phyloP scores from a whole-genome alignment of 257 asterid genomes.

The Jacaranda copaia region DNA sequence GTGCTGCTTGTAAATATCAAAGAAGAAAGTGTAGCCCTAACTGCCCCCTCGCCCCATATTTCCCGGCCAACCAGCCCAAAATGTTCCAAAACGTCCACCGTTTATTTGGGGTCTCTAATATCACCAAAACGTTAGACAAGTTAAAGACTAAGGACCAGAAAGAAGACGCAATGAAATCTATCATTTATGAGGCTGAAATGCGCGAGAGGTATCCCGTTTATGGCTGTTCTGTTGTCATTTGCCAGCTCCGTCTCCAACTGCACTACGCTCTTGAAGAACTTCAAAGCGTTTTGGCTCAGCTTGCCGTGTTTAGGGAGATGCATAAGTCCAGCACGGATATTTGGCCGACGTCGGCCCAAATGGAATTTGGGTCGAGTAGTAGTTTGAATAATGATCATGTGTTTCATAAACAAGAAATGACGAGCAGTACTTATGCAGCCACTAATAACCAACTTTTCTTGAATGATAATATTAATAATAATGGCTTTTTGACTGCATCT shows the following conservation, averaged over 20 bases:
- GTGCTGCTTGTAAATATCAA: slow-evolving; percentile 84
- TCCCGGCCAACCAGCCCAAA: slow-evolving; percentile 62
- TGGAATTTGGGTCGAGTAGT: not conserved
- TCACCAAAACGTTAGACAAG: slow-evolving; percentile 44
- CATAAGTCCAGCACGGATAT: not conserved
- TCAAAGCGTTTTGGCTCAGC: slow-evolving; percentile 33
- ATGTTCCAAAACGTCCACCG: slow-evolving; percentile 71
- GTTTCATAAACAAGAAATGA: too few relatives aligned
- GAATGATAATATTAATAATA: too few relatives aligned
- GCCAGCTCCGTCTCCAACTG: slow-evolving; percentile 42
- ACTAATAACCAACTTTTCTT: too few relatives aligned
- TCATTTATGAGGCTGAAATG: slow-evolving; percentile 71
- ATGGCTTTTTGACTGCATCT: too few relatives aligned
- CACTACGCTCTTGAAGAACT: slow-evolving; percentile 42
- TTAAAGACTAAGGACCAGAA: slow-evolving; percentile 35
- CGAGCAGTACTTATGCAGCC: too few relatives aligned
- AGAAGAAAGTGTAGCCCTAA: slow-evolving; percentile 59
- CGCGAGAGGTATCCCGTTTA: slow-evolving; percentile 54
- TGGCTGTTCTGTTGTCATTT: slow-evolving; percentile 55
- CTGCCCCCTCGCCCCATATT: slow-evolving; percentile 70
- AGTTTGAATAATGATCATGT: not conserved
- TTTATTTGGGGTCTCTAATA: slow-evolving; percentile 65
- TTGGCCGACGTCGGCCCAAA: not conserved
- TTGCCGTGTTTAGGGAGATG: slow-evolving; percentile 34
- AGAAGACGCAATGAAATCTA: slow-evolving; percentile 76